phyloP scores from a whole-genome alignment of 1,284 basidiomycete genomes.

The Ustilago curta region DNA sequence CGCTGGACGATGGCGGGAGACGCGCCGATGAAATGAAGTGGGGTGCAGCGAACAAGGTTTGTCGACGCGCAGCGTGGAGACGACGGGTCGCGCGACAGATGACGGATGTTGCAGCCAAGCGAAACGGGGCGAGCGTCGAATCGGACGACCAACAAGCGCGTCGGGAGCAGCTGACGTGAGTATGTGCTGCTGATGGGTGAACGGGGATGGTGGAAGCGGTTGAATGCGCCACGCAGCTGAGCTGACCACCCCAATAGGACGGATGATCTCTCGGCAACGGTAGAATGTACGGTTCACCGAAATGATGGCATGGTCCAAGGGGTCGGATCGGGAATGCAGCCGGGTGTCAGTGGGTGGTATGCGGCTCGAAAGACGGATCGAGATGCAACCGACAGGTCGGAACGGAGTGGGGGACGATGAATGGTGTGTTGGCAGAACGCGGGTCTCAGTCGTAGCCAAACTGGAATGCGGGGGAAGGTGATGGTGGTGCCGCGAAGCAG shows the following conservation, averaged over 20 bases:
- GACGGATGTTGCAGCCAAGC: constrained; percentile 3
- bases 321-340: constrained; percentile 35
- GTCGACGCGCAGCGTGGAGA: neutral
- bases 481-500: too few relatives aligned
- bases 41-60: constrained; percentile 13
- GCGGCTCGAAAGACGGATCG: neutral
- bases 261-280: constrained; percentile 26
- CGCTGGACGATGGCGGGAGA: too few relatives aligned
- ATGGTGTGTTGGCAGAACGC: neutral
- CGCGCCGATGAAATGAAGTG: constrained; percentile 12
- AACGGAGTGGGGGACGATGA: neutral
- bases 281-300: constrained; percentile 4
- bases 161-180: constrained; percentile 9
- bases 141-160: neutral
- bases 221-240: constrained; percentile 12
- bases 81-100: constrained; percentile 2
- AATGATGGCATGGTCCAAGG: constrained; percentile 23
- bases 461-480: too few relatives aligned
- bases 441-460: too few relatives aligned
- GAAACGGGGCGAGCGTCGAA: neutral
- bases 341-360: constrained; percentile 8
- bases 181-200: neutral
- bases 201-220: constrained; percentile 4
- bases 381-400: neutral
- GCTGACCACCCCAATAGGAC: neutral